Base-by-base conservation (phyloP, 2,329 filamentous ascomycete genomes). In the Colletotrichum trifolii region DNA sequence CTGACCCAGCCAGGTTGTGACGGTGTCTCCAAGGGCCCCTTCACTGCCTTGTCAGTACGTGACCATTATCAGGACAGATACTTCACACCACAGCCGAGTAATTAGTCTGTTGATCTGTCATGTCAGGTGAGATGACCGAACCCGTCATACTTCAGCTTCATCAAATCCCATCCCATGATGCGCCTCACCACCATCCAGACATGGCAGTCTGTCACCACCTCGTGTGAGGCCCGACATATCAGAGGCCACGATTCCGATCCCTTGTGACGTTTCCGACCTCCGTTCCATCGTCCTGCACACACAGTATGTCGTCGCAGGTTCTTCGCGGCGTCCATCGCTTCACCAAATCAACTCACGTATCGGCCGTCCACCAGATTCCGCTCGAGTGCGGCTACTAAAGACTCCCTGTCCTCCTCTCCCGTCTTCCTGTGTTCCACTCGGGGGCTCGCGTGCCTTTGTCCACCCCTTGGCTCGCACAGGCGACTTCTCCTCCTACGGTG, bases 381-480 rank as follows among this genome's bases (percentile, higher is more conserved):
- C 71, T 79, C 25, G 68, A 77, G 55, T 78, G 76, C 68, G 76
- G 77, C 68, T 8, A 66, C 66, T 12, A 54, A 54, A 6, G 68
- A 71, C 66, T 72, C 71, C 34, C 67, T 72, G 2, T 34, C 66
- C 17, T 60, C 68, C 48, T 60, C 67, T 1, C 74, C 75, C 5
- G 72, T 76, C n/a, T 71, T 78, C 35, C 69, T 79, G 15, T 79
- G 76, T 79, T 79, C 61, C 77, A 79, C 38, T 71, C 76, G 0
- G 76, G 77, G 13, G 75, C 54, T 71, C 72, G 11, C 72, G 73
- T 9, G 71, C 70, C 25, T 70, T 68, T 7, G 69, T 79, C 10
- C 74, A 17, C 75, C 2, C 77, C 77, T 2, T 78, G 77, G 76
- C 72, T 79, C 5, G 75, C 73, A 9, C 75, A 77, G 61, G 74